A percentile compares a stretch with the other conserved stretches of the same genome.
Conservation (phyloP, 1,284 basidiomycete genomes). For the Stygiomarasmius scandens region DNA sequence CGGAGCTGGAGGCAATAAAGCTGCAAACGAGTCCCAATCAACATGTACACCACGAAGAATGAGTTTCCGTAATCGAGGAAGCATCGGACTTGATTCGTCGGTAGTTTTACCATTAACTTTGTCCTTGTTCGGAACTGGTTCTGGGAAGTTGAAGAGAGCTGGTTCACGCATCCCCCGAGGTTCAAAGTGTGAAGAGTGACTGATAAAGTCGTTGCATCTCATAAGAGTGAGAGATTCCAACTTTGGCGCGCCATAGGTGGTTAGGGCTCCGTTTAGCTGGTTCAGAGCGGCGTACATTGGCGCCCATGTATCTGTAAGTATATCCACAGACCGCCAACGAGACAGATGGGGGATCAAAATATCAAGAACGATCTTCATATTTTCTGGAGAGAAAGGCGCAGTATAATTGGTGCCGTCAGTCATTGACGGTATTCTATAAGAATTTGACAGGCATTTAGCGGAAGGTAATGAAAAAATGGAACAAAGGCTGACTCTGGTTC, state of each 20-base stretch:
- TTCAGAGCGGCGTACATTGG: conserved; percentile 51
- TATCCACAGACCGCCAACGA: conserved; percentile 52
- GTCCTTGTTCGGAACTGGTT: too few relatives aligned
- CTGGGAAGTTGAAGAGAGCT: too few relatives aligned
- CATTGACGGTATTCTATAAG: conserved; percentile 22
- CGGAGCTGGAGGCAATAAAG: too few relatives aligned
- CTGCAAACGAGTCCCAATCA: conserved; percentile 36
- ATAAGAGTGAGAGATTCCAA: conserved; percentile 54
- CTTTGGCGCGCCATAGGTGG: conserved; percentile 46
- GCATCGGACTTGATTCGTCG: conserved; percentile 12
- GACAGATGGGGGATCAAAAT: conserved; percentile 47
- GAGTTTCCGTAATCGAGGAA: conserved; percentile 45
- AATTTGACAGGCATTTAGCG: conserved; percentile 7
- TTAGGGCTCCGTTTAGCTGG: conserved; percentile 43
- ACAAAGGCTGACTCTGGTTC: conserved; percentile 45
- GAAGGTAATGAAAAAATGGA: conserved; percentile 5
- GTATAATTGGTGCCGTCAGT: conserved; percentile 25
- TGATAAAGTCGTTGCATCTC: conserved; percentile 57
- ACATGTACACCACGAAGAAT: conserved; percentile 53
- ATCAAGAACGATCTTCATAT: conserved; percentile 45
- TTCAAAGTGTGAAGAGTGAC: conserved; percentile 45
- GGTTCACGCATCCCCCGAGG: conserved; percentile 40
- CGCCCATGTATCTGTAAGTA: conserved; percentile 55
- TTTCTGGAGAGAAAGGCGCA: conserved; percentile 41
- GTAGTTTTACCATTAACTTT: too few relatives aligned